These are phyloP conservation scores for Fagopyrum homotropicum DNA, from an alignment of 148 eudicot genomes.

Conservation along the genomic window DNA sequence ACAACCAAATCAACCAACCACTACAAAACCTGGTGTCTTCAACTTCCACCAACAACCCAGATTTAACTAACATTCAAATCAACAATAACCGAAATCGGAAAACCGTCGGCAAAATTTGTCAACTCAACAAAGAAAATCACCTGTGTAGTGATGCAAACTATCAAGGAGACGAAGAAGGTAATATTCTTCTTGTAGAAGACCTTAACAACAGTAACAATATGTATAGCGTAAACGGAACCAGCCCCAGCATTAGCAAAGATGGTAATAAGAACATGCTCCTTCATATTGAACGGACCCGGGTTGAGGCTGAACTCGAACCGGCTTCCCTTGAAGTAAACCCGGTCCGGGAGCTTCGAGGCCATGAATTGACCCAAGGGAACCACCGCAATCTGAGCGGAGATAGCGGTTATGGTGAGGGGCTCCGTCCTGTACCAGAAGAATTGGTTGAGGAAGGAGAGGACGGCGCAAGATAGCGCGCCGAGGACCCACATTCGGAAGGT, in stretches of 20 bases:
- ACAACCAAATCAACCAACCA: background rate
- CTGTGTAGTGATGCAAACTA: conserved; percentile 85
- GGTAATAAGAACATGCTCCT: conserved; percentile 91
- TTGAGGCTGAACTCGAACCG: conserved; percentile 71
- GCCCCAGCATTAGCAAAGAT: conserved; percentile 95
- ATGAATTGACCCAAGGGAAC: conserved; percentile 81
- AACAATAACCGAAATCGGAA: background rate
- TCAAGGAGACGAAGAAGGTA: conserved; percentile 72
- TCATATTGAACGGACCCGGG: conserved; percentile 90
- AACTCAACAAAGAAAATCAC: conserved; percentile 19
- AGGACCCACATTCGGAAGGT: conserved; percentile 93
- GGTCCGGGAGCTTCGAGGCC: conserved; percentile 59
- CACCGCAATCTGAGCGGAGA: conserved; percentile 91
- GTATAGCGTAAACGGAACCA: conserved; percentile 83
- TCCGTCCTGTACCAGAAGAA: conserved; percentile 95
- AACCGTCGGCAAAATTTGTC: too few relatives aligned
- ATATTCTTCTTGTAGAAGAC: conserved; percentile 73
- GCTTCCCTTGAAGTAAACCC: conserved; percentile 46
- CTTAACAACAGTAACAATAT: conserved; percentile 81
- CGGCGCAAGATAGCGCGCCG: conserved; percentile 59
- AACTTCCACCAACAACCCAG: background rate
- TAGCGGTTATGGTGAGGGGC: conserved; percentile 77
- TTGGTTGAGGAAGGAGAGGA: conserved; percentile 84
- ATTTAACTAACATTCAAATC: background rate
- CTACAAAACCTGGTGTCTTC: background rate